These are phyloP conservation scores for Plasmodium cynomolgi DNA, from an alignment of 169 alveolate species.

Conservation along the genomic window DNA sequence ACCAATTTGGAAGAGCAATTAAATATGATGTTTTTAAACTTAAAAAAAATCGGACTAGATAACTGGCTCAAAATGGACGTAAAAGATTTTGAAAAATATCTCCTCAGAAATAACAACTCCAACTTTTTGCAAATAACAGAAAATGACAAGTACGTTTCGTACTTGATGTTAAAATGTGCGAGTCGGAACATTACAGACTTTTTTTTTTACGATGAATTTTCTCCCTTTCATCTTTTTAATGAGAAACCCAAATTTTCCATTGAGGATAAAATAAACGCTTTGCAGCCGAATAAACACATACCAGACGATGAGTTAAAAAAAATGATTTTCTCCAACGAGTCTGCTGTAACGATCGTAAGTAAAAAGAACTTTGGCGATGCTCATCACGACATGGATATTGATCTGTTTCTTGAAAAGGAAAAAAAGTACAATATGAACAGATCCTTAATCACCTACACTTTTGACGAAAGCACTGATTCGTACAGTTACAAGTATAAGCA, in stretches of 20 bases:
- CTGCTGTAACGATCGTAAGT: slow-evolving; percentile 22
- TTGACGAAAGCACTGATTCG: slow-evolving; percentile 54
- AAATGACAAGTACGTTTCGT: slow-evolving; percentile 39
- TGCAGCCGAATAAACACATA: slow-evolving; percentile 67
- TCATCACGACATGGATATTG: slow-evolving; percentile 64
- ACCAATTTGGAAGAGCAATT: slow-evolving; percentile 63
- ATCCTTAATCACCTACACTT: slow-evolving; percentile 50
- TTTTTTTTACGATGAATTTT: slow-evolving; percentile 68
- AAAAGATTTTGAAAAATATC: slow-evolving; percentile 68
- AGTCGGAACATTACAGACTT: slow-evolving; percentile 72
- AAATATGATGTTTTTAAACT: slow-evolving; percentile 69
- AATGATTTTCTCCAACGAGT: slow-evolving; percentile 39
- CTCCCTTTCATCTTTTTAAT: slow-evolving; percentile 72
- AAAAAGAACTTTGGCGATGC: not conserved
- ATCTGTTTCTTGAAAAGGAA: slow-evolving; percentile 64
- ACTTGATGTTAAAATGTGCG: slow-evolving; percentile 70
- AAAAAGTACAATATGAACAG: slow-evolving; percentile 67
- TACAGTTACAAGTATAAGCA: slow-evolving; percentile 68
- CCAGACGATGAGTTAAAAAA: slow-evolving; percentile 69
- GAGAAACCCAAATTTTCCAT: slow-evolving; percentile 65
- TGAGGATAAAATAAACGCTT: slow-evolving; percentile 40
- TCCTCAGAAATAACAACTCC: slow-evolving; percentile 56
- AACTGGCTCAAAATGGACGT: slow-evolving; percentile 71
- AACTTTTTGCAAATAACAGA: slow-evolving; percentile 49
- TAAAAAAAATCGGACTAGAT: slow-evolving; percentile 69